Conservation (phyloP, 2,329 filamentous ascomycete species). For the Calonectria multiphialidica region DNA sequence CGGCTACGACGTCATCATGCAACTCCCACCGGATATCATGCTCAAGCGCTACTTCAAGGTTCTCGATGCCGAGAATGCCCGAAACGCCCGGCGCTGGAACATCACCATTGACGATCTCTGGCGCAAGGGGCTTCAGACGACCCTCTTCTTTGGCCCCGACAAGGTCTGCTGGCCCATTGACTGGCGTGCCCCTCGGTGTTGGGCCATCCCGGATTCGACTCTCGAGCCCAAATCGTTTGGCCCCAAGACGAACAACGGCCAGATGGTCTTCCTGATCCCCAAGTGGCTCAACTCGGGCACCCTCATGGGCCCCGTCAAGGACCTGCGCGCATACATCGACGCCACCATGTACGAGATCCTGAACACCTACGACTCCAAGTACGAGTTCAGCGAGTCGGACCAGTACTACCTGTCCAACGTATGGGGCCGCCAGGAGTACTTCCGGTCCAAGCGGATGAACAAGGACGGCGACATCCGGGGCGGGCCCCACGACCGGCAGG, state of each 20-base stretch:
- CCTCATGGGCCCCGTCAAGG: constrained; percentile 54
- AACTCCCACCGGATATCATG: constrained; percentile 73
- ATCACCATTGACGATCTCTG: constrained; percentile 47
- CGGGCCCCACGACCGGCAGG: constrained; percentile 20
- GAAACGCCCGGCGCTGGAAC: constrained; percentile 63
- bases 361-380: constrained; percentile 47
- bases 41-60: constrained; percentile 70
- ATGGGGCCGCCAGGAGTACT: constrained; percentile 57
- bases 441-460: constrained; percentile 43
- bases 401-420: constrained; percentile 58
- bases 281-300: constrained; percentile 60
- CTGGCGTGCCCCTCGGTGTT: constrained; percentile 52
- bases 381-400: constrained; percentile 52
- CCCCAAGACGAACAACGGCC: constrained; percentile 49
- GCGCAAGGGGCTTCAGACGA: constrained; percentile 48
- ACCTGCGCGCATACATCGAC: constrained; percentile 42
- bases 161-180: constrained; percentile 57
- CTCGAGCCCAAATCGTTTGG: constrained; percentile 51
- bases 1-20: constrained; percentile 74
- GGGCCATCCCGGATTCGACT: constrained; percentile 52
- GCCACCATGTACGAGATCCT: constrained; percentile 47
- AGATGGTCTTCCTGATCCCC: constrained; percentile 47
- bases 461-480: constrained; percentile 11
- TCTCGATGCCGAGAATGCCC: constrained; percentile 63
- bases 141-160: constrained; percentile 59